Percentiles rank a stretch among this genome's conserved stretches.
Conservation (phyloP, 345 rosid species). For the Aurinia saxatilis region DNA sequence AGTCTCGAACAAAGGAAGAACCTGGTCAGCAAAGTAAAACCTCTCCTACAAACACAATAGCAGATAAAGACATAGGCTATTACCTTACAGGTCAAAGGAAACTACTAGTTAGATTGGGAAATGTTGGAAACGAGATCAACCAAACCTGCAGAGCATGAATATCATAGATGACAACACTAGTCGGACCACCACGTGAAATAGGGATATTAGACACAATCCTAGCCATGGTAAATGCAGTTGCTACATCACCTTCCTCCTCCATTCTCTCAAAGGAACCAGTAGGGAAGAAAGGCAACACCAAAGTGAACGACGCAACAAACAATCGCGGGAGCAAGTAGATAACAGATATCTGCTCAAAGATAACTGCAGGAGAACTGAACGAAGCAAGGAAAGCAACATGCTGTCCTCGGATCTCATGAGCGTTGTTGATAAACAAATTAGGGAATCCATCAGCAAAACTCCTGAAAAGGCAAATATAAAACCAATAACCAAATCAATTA, state of each 20-base stretch:
- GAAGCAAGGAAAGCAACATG: constrained; percentile 95
- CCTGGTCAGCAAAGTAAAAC: constrained; percentile 92
- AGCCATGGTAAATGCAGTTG: constrained; percentile 98
- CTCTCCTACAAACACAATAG: constrained; percentile 57
- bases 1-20: constrained; percentile 93
- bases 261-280: constrained; percentile 97
- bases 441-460: constrained; percentile 96
- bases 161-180: constrained; percentile 90
- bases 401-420: constrained; percentile 85
- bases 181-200: constrained; percentile 94
- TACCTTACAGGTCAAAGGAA: background rate
- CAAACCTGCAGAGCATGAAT: constrained; percentile 95
- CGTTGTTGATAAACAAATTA: constrained; percentile 82
- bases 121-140: background rate
- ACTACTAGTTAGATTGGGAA: background rate
- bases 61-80: background rate
- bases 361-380: constrained; percentile 83
- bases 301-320: constrained; percentile 85
- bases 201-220: constrained; percentile 94
- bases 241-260: constrained; percentile 99
- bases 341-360: constrained; percentile 95
- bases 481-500: background rate
- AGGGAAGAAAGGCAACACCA: constrained; percentile 95
- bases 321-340: constrained; percentile 87
- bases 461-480: constrained; percentile 39